phyloP scores from a whole-genome alignment of 306 rosid species.

The Sphenostylis stenocarpa region DNA sequence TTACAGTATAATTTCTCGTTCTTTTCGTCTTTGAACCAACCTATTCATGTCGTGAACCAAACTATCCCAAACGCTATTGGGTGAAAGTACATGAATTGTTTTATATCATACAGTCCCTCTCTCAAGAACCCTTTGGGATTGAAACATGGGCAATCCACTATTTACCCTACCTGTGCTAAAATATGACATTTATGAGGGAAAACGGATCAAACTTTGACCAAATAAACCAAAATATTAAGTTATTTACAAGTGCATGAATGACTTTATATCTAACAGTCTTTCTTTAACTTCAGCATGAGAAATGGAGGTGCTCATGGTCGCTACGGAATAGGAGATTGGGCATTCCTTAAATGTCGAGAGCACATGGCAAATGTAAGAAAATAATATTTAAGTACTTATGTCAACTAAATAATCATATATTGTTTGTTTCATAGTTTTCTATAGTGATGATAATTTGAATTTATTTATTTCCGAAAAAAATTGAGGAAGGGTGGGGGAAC shows the following conservation, averaged over 20 bases:
- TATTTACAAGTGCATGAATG: not conserved
- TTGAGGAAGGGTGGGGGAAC: not conserved
- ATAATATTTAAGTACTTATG: slow-evolving; percentile 3
- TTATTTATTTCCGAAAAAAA: not conserved
- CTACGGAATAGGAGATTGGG: slow-evolving; percentile 83
- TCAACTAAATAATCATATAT: not conserved
- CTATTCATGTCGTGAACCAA: not conserved
- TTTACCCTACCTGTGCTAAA: slow-evolving; percentile 8
- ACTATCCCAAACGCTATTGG: slow-evolving; percentile 2
- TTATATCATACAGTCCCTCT: not conserved
- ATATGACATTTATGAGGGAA: not conserved
- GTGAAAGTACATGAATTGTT: not conserved
- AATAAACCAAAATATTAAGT: not conserved
- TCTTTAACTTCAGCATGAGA: slow-evolving; percentile 56
- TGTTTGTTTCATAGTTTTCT: slow-evolving; percentile 25
- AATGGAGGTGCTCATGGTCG: slow-evolving; percentile 94
- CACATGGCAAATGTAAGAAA: slow-evolving; percentile 72
- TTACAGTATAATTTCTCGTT: slow-evolving; percentile 8
- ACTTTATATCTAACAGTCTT: slow-evolving; percentile 17
- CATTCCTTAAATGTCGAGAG: slow-evolving; percentile 74
- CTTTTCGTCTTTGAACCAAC: slow-evolving; percentile 26
- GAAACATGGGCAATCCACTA: not conserved
- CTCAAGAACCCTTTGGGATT: not conserved
- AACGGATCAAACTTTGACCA: not conserved
- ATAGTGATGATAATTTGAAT: not conserved